Base-by-base conservation (phyloP, 2,329 filamentous ascomycete species). In the Arthrobotrys iridis region DNA sequence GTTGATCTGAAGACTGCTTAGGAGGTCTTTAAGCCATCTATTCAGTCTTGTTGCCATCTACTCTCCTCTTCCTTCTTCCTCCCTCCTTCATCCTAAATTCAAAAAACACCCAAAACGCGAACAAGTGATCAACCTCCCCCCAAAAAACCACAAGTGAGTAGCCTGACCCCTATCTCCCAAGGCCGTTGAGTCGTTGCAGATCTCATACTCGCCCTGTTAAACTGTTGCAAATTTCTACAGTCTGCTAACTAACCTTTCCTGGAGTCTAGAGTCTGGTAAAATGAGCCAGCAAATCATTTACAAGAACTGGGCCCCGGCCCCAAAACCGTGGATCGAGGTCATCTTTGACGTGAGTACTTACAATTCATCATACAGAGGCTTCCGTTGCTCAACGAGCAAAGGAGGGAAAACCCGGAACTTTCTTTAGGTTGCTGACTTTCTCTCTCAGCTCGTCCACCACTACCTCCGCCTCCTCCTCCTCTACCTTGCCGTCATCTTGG, bases 311-410 rank as follows among this genome's bases (percentile, higher is more conserved):
- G 28, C 50, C 22, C 55, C 30, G 30, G 24, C 52, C 43, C 62
- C 11, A 30, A 15, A 10, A 13, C 24, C 26, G 37, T 63, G 70
- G 70, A 62, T 26, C 7, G 70, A 67, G 62, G 70, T 67, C 70
- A 52, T 67, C 30, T 24, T 62, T 43, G 70, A 74, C 70, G 70
- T 74, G 50, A 67, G 62, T 74, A 41, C 30, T 43, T 26, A 13
- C 1, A 10, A 18, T 20, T n/a, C 13, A n/a, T n/a, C n/a, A n/a
- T n/a, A n/a, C n/a, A n/a, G n/a, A n/a, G n/a, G n/a, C 5, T 7
- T 46, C 15, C 28, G 13, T 11, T 20, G n/a, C 18, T 37, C 3
- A 7, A 20, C 2, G 6, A 20, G 6, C 13, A n/a, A 33, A 28
- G 46, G 26, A 30, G 26, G 20, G 28, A 48, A 20, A 13, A 35